Base-by-base conservation (phyloP, 306 rosid genomes). In the Hippophae rhamnoides region DNA sequence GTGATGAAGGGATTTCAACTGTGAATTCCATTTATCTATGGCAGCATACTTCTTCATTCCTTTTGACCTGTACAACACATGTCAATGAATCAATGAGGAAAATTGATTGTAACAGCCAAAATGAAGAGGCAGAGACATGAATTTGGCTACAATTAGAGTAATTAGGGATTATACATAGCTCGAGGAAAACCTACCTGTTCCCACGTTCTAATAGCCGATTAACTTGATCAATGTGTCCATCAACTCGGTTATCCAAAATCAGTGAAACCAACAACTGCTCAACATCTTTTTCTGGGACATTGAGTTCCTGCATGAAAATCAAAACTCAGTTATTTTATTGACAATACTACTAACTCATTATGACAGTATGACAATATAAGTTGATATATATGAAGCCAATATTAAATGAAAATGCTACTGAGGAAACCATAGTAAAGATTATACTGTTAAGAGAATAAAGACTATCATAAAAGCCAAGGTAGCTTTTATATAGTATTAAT, bases 201-300 rank as follows among this genome's bases (percentile, higher is more conserved):
- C 90, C 87, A 47, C 99, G 89, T 77, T 92, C 98, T 56, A 92
- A 76, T 18, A 92, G 87, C 79, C 96, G 74, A 74, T 92, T 92
- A 57, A 92, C 98, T 78, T 92, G 98, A 76, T 87, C 98, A 57
- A 92, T 92, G 77, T 92, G 95, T 50, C 98, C 96, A 70, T 92
- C 92, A 58, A 92, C 76, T 81, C 92, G 83, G 76, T 87, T 92
- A 70, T 92, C 96, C 86, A 92, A 74, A 68, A 92, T 92, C 52
- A 90, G 81, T 25, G 72, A 78, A 55, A 74, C 74, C 66, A 78
- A 71, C n/a, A 78, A 63, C 69, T 78, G 77, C 72, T 74, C 83
- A 44, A 78, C 83, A 42, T 78, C 83, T 71, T 74, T 71, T 65
- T 78, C 83, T 5, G 83, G 83, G 18, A 78, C 83, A 41, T 78